A percentile compares a stretch with the other conserved stretches of the same genome.
These are phyloP conservation scores for Guillardia theta DNA, from an alignment of 78 protist species.

Conservation along the genomic window DNA sequence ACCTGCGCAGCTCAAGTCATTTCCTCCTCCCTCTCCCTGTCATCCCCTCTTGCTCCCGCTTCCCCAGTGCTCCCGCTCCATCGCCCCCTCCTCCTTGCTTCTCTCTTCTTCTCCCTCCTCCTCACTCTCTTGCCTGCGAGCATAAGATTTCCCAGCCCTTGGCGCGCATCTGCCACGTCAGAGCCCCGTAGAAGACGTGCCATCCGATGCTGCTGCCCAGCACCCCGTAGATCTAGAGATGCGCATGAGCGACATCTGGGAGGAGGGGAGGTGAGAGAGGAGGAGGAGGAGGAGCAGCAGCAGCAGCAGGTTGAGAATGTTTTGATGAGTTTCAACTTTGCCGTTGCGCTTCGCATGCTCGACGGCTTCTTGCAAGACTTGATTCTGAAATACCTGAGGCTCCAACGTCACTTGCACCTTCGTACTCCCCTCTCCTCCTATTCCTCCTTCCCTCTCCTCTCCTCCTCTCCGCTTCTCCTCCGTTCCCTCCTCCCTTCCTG, in stretches of 20 bases:
- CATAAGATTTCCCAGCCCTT: neutral
- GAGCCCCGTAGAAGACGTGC: constrained; percentile 14
- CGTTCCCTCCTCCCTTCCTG: too few species aligned
- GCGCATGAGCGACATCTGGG: neutral
- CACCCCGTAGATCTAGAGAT: neutral
- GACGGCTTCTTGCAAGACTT: neutral
- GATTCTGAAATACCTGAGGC: neutral
- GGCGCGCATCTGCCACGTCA: neutral
- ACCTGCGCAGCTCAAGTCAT: too few species aligned
- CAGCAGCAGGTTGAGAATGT: neutral
- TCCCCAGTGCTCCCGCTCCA: too few species aligned
- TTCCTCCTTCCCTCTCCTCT: too few species aligned
- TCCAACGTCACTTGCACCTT: too few species aligned
- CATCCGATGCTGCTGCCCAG: constrained; percentile 12
- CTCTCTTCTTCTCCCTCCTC: too few species aligned
- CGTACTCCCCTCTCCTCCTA: too few species aligned
- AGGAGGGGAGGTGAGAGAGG: neutral
- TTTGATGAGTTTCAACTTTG: neutral
- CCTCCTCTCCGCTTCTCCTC: too few species aligned
- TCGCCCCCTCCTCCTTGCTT: too few species aligned
- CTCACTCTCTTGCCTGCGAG: too few species aligned
- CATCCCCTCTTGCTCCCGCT: too few species aligned
- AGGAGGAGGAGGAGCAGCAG: neutral
- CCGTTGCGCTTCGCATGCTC: neutral
- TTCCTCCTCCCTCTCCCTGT: too few species aligned